Evolutionary conservation across 352 stramenopile species (phyloP).

Genomic region (Phytopythium montanum): DNA sequence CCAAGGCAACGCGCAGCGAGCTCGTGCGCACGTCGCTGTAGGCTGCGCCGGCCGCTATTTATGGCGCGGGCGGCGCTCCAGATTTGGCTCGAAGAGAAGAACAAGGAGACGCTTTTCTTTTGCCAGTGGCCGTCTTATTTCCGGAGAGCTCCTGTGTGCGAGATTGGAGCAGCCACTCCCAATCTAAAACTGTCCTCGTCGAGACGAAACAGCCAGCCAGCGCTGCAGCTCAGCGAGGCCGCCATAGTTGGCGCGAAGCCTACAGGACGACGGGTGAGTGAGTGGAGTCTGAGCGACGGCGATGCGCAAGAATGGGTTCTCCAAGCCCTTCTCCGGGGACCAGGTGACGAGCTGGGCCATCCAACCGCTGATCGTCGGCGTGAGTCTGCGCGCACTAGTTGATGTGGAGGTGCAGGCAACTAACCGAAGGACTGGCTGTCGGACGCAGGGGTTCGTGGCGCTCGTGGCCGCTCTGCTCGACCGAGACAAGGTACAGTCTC

Average conservation of each 20-base stretch:
- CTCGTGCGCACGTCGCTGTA: slow-evolving; percentile 56
- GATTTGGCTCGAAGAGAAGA: not conserved
- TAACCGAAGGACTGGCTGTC: not conserved
- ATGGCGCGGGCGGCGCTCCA: not conserved
- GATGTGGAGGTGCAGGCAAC: not conserved
- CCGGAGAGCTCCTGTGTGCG: not conserved
- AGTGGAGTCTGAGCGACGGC: not conserved
- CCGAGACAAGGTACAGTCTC: slow-evolving; percentile 35
- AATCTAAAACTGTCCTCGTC: not conserved
- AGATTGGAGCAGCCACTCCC: not conserved
- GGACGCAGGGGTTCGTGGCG: slow-evolving; percentile 50
- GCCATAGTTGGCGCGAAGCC: not conserved
- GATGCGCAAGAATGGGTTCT: slow-evolving; percentile 69
- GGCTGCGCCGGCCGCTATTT: slow-evolving; percentile 5
- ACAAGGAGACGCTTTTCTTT: not conserved
- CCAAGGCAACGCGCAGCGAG: slow-evolving; percentile 36
- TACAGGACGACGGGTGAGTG: not conserved
- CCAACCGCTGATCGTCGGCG: slow-evolving; percentile 64
- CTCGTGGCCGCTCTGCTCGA: slow-evolving; percentile 60
- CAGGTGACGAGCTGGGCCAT: slow-evolving; percentile 75
- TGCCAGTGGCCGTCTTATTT: not conserved
- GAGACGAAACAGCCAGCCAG: not conserved
- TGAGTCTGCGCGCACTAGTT: slow-evolving; percentile 16
- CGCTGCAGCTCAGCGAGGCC: not conserved
- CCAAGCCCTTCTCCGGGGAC: slow-evolving; percentile 76